Percentiles rank a stretch among this genome's conserved stretches.
phyloP scores from a whole-genome alignment of 2,329 filamentous ascomycete species.

The Drechslera avenae region DNA sequence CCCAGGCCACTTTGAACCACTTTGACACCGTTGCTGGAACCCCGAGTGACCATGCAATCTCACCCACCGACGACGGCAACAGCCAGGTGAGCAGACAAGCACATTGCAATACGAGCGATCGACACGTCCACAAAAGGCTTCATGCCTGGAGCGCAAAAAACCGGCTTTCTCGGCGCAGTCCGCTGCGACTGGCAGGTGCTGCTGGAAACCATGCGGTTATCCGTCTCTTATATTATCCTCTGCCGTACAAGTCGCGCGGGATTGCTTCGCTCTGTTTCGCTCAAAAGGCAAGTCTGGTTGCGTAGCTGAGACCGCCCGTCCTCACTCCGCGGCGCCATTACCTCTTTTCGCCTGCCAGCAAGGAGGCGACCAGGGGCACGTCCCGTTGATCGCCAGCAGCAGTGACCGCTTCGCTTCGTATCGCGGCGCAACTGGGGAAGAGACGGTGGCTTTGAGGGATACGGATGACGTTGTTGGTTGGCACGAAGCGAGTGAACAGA shows the following conservation, averaged over 20 bases:
- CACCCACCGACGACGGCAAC: not conserved
- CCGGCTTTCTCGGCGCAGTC: conserved; percentile 11
- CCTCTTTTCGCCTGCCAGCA: not conserved
- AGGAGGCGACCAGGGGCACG: not conserved
- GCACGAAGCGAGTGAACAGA: not conserved
- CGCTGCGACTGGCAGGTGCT: conserved; percentile 2
- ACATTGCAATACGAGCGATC: conserved; percentile 8
- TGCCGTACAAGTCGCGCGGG: not conserved
- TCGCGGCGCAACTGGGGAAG: not conserved
- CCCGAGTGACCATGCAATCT: not conserved
- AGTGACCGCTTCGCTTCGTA: not conserved
- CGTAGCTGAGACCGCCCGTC: not conserved
- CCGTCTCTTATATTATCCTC: conserved; percentile 11
- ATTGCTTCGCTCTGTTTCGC: conserved; percentile 2
- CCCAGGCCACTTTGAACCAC: too few relatives aligned
- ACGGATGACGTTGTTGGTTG: not conserved
- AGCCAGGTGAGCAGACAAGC: not conserved
- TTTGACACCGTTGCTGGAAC: not conserved
- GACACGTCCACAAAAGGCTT: not conserved
- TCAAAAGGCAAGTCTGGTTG: not conserved
- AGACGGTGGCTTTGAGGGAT: not conserved
- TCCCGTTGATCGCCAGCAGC: not conserved
- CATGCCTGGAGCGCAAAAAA: conserved; percentile 11
- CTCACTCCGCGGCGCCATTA: conserved; percentile 8
- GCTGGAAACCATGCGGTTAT: conserved; percentile 15